A percentile compares a stretch with the other conserved stretches of the same genome.
Evolutionary conservation across 2,329 filamentous ascomycete genomes (phyloP).

Genomic region (Aspergillus flavus): DNA sequence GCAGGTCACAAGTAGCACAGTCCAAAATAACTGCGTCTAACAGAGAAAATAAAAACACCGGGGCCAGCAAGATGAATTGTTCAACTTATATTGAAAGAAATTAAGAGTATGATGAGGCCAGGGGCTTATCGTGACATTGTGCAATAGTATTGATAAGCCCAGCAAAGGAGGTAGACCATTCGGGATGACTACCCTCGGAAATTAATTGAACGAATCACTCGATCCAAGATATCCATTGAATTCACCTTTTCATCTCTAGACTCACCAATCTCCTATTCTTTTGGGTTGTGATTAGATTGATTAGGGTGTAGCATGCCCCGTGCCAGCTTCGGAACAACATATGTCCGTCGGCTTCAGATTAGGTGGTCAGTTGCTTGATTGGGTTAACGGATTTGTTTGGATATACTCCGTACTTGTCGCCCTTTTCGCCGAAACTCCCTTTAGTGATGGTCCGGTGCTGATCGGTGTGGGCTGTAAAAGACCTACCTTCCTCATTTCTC

Average conservation of each 20-base stretch:
- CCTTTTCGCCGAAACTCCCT: not conserved
- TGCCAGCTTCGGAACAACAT: conserved; percentile 28
- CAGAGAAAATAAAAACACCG: not conserved
- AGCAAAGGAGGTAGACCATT: not conserved
- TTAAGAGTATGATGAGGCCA: not conserved
- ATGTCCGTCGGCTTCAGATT: conserved; percentile 28
- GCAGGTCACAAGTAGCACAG: not conserved
- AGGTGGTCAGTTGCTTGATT: conserved; percentile 37
- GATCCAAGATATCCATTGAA: not conserved
- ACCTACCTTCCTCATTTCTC: conserved; percentile 11
- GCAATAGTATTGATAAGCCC: conserved; percentile 9
- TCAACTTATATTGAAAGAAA: not conserved
- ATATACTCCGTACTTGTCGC: conserved; percentile 15
- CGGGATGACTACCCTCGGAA: not conserved
- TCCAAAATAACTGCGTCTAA: not conserved
- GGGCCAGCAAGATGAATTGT: not conserved
- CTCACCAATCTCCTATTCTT: not conserved
- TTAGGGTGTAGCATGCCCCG: not conserved
- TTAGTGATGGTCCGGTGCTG: conserved; percentile 14
- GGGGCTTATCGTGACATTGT: conserved; percentile 6
- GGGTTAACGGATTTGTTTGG: conserved; percentile 20
- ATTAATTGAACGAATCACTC: not conserved
- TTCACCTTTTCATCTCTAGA: not conserved
- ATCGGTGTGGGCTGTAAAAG: conserved; percentile 9
- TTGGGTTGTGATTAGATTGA: not conserved